Conservation (phyloP, 2,329 filamentous ascomycete species). For the Cryphonectria naterciae region DNA sequence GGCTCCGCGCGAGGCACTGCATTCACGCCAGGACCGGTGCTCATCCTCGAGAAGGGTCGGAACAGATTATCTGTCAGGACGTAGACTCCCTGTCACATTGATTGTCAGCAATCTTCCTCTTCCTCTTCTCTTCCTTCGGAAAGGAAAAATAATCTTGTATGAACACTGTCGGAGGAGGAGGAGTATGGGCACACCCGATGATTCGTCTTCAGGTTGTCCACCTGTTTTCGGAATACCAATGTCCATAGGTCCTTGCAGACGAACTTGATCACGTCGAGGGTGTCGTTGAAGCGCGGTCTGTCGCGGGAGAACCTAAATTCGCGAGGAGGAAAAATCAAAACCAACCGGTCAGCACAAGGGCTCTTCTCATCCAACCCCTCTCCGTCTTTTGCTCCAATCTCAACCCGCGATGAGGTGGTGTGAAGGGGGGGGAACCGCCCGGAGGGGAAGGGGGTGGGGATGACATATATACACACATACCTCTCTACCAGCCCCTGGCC, state of each 20-base stretch:
- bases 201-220: constrained; percentile 98
- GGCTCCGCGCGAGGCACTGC: constrained; percentile 77
- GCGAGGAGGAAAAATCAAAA: not conserved
- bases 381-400: no score
- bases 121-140: not conserved
- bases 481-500: constrained; percentile 90
- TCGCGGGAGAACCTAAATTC: constrained; percentile 73
- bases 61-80: constrained; percentile 94
- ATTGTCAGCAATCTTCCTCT: constrained; percentile 20
- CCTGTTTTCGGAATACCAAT: constrained; percentile 91
- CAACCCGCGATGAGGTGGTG: constrained; percentile 7
- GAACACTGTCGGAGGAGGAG: not conserved
- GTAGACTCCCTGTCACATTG: constrained; percentile 74
- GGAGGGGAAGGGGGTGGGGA: no score
- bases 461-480: constrained; percentile 54
- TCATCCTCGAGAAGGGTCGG: constrained; percentile 87
- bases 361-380: not conserved
- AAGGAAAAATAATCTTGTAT: not conserved
- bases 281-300: constrained; percentile 85
- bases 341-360: constrained; percentile 15
- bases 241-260: constrained; percentile 98
- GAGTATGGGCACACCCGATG: constrained; percentile 65
- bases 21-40: constrained; percentile 74
- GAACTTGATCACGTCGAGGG: constrained; percentile 96
- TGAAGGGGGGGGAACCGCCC: no score